phyloP scores from a whole-genome alignment of 768 basidiomycete genomes.

The Boletus rufocinnamomeus region DNA sequence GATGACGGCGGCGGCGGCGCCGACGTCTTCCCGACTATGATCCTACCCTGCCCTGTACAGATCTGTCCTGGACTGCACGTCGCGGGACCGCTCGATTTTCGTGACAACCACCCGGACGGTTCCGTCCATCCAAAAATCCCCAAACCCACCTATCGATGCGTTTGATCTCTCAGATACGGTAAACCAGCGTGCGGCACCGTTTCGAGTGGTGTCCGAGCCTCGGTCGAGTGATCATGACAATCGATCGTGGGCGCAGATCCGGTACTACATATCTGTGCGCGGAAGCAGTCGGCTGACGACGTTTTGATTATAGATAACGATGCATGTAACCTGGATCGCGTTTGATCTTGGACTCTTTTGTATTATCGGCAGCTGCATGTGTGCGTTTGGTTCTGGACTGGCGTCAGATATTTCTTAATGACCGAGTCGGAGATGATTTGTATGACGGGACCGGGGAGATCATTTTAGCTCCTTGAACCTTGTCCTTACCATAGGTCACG shows the following conservation, averaged over 20 bases:
- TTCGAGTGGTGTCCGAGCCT: conserved; percentile 2
- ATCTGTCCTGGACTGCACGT: conserved; percentile 7
- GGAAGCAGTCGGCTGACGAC: background rate
- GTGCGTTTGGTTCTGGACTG: no score
- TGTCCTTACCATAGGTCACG: background rate
- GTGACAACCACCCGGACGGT: background rate
- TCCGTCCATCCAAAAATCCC: conserved; percentile 6
- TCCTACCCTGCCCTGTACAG: no score
- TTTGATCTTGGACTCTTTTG: background rate
- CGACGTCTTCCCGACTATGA: no score
- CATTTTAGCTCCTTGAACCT: background rate
- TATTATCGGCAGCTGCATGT: background rate
- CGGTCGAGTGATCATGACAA: background rate
- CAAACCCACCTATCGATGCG: background rate
- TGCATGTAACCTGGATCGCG: no score
- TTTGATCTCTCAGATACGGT: background rate
- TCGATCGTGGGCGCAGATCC: background rate
- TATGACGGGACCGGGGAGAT: no score
- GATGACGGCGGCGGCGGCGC: no score
- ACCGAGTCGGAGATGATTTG: no score
- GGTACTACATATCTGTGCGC: background rate
- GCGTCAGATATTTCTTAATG: no score
- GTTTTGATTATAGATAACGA: background rate
- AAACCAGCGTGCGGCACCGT: conserved; percentile 2
- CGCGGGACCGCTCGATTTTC: conserved; percentile 9